phyloP scores from a whole-genome alignment of 371 early-diverging fungal species.

The Mucor mucedo region DNA sequence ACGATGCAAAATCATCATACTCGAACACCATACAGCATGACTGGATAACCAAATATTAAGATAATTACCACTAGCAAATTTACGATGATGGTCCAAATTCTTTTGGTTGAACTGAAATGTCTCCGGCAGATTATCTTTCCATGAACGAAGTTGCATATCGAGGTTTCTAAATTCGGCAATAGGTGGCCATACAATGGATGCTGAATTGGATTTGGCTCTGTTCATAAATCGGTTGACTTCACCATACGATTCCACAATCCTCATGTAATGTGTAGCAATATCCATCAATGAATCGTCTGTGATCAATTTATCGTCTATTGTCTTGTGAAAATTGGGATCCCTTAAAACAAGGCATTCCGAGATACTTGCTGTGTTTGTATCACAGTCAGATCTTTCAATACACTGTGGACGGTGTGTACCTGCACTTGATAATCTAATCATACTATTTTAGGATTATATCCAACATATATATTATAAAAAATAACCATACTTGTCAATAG shows the following conservation, averaged over 20 bases:
- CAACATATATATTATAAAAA: neutral
- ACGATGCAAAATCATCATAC: constrained; percentile 48
- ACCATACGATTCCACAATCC: constrained; percentile 42
- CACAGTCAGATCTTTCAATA: constrained; percentile 60
- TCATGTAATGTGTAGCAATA: constrained; percentile 36
- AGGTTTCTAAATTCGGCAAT: constrained; percentile 55
- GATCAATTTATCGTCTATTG: constrained; percentile 27
- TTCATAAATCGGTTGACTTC: constrained; percentile 59
- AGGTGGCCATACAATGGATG: constrained; percentile 53
- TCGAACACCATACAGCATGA: constrained; percentile 48
- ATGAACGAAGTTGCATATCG: constrained; percentile 48
- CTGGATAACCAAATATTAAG: constrained; percentile 41
- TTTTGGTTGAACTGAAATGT: constrained; percentile 35
- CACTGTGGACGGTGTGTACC: constrained; percentile 63
- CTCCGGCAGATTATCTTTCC: constrained; percentile 43
- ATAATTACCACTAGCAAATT: constrained; percentile 35
- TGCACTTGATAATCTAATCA: constrained; percentile 44
- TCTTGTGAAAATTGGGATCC: constrained; percentile 29
- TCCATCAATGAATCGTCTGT: constrained; percentile 44
- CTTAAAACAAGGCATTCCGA: constrained; percentile 52
- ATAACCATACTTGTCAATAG: constrained; percentile 41
- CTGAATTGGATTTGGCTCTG: constrained; percentile 45
- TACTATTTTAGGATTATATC: neutral
- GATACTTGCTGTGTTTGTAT: constrained; percentile 53
- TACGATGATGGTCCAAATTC: constrained; percentile 37